Base-by-base conservation (phyloP, 805 yeast genomes). In the Metschnikowia bowlesiae region DNA sequence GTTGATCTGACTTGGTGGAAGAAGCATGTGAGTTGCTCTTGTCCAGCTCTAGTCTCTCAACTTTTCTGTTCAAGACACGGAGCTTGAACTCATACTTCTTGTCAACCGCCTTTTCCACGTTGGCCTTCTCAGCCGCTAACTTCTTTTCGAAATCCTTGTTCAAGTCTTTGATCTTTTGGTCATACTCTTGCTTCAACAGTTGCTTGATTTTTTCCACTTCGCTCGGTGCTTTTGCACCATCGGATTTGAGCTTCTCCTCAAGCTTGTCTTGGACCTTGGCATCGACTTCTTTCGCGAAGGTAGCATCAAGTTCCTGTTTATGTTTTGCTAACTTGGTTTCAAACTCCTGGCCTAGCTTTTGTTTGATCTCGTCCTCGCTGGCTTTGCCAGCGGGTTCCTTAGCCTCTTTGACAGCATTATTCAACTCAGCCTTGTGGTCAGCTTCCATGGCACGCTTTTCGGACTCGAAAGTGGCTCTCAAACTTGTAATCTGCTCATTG, bases 71-170 rank as follows among this genome's bases (percentile, higher is more conserved):
- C 57, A 81, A 69, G 64, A 85, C 76, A 51, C 75, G 78, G 50
- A 76, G 74, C 56, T 82, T 78, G 64, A 85, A 76, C 52, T 79
- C 85, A 44, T 75, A 76, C 59, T 82, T 83, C 61, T 81, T 79
- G 45, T 79, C 78, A 39, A 80, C 76, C 28, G 79, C 78, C 47
- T 71, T 69, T 44, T 79, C 68, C 2, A 78, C 74, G 42, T 73
- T 77, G 32, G 70, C 74, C 47, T 64, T 66, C 52, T 57, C 52
- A 6, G 42, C 46, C 6, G 53, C 53, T 47, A 63, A 43, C 39
- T 47, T 50, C 46, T 50, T 51, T 26, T 58, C 60, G 38, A 63
- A 64, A 9, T 61, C 62, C 30, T 54, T 48, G 37, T 62, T 61
- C 44, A 64, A 56, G n/a, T 50, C 47, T n/a, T 33, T 50, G 33